Base-by-base conservation (phyloP, 2,329 filamentous ascomycete species). In the Epichloe uncinata region DNA sequence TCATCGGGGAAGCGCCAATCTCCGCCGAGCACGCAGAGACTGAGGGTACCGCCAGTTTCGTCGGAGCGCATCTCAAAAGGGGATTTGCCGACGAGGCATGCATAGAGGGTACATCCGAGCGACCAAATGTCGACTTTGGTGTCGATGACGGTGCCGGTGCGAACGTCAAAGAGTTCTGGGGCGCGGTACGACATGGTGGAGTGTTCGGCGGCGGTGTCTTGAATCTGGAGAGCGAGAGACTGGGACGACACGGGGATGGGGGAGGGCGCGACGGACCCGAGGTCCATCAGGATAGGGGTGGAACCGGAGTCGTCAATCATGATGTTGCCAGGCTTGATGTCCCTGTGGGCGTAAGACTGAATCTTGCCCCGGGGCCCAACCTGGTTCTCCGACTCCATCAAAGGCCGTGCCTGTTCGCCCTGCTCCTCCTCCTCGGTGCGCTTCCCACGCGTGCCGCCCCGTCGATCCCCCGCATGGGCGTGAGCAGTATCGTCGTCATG, bases 81-180 rank as follows among this genome's bases (percentile, higher is more conserved):
- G 13, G 87, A 94, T 68, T 98, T 97, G 56, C 93, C 93, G 30
- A 97, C 88, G 9, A 98, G 77, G 62, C 93, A 97, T 37, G 93
- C 93, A 68, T 95, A 98, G 42, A 98, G 74, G n/a, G 93, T 97
- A 73, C 93, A 97, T 47, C 93, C 93, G 20, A 98, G 72, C 15
- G 87, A 95, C 93, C 93, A 98, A 56, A 98, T 95, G 66, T 98
- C 93, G 40, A 95, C 88, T 65, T 96, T 96, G 12, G 90, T 95
- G 68, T 97, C 93, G 61, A 98, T 85, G 47, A 88, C 80, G 45
- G 84, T 83, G 54, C 87, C 91, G 3, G 89, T 96, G 69, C 95
- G 95, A 50, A 97, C 93, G 66, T 98, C 93, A 67, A 98, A 98
- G 53, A 98, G 82, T 69, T 98, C 93, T 0, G 93, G 93, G 1